These are phyloP conservation scores for Kurtzmaniella quercitrusa DNA, from an alignment of 1,139 yeast genomes.

Conservation along the genomic window DNA sequence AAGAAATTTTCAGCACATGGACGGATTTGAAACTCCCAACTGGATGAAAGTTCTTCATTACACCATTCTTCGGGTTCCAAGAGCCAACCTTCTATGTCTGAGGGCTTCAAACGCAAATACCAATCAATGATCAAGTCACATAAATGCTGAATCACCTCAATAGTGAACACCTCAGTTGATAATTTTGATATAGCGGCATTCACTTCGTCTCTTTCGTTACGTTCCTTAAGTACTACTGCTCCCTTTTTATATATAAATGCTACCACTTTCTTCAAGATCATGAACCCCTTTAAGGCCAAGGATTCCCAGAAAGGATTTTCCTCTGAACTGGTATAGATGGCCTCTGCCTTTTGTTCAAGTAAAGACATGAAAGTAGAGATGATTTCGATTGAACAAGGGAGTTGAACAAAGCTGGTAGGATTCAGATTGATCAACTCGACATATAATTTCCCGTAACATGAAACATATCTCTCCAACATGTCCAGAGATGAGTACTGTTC, in stretches of 20 bases:
- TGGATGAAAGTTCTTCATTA: constrained; percentile 65
- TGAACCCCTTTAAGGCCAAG: constrained; percentile 65
- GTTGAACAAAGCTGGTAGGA: constrained; percentile 67
- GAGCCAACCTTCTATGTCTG: constrained; percentile 78
- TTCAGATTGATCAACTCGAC: constrained; percentile 51
- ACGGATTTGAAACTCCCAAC: constrained; percentile 77
- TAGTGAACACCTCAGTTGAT: constrained; percentile 53
- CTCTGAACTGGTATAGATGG: constrained; percentile 49
- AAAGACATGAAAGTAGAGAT: constrained; percentile 54
- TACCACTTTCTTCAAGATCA: constrained; percentile 61
- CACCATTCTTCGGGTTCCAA: constrained; percentile 92
- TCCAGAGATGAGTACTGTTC: constrained; percentile 50
- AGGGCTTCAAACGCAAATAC: constrained; percentile 69
- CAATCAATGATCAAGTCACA: constrained; percentile 65
- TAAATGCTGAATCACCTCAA: constrained; percentile 49
- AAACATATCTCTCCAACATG: constrained; percentile 63
- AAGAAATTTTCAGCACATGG: constrained; percentile 87
- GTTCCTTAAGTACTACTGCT: constrained; percentile 59
- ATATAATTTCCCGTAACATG: constrained; percentile 74
- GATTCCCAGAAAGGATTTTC: constrained; percentile 71
- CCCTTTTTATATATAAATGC: constrained; percentile 64
- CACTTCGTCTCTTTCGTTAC: constrained; percentile 59
- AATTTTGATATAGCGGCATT: constrained; percentile 51
- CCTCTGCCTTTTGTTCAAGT: constrained; percentile 58
- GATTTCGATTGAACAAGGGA: constrained; percentile 62